Evolutionary conservation across 352 stramenopile species (phyloP), one percentile per base, ranked within the genome.

Genomic region (Phytophthora sojae): DNA sequence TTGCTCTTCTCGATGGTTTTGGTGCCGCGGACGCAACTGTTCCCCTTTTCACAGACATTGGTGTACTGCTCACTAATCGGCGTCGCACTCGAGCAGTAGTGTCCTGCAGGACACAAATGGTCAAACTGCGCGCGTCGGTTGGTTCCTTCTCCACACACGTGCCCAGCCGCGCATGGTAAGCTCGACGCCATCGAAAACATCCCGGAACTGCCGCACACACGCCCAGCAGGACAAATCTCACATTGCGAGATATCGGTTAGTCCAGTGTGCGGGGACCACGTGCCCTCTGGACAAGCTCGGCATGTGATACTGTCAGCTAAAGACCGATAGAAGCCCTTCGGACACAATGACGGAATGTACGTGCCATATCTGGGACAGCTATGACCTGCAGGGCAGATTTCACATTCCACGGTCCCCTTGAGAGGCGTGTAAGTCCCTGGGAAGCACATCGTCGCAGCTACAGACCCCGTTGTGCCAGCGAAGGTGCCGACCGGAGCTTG

Each of bases 341-440:
- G 80, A 78, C 97, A 99, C 29, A 99, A 94, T 21, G 92, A 95
- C 21, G 97, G 97, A 39, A 99, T 91, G 69, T 98, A 99, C 1
- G 96, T 99, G 25, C 97, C 97, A 71, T 99, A 99, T 4, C 85
- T 89, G 0, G 96, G 73, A 64, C 96, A 99, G 7, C 88, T 96
- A 69, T 98, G 94, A 21, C 97, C 97, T 11, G 97, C 93, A 26
- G 97, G 97, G 61, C 97, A 99, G 0, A 97, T 68, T 42, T 91
- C 77, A 70, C 97, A 99, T 21, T 81, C 71, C 30, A 93, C 89
- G 1, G 92, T 97, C 12, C 80, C 95, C 32, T 88, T 91, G 5
- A 99, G 73, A 14, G 97, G 92, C 7, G 97, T 98, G 75, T 98
- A 99, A 5, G 96, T 99, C 7, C 97, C 97, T 3, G 98, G 97